Percentiles rank a stretch among this genome's conserved stretches.
Conservation (phyloP, 2,329 filamentous ascomycete genomes). For the Madurella fahalii region DNA sequence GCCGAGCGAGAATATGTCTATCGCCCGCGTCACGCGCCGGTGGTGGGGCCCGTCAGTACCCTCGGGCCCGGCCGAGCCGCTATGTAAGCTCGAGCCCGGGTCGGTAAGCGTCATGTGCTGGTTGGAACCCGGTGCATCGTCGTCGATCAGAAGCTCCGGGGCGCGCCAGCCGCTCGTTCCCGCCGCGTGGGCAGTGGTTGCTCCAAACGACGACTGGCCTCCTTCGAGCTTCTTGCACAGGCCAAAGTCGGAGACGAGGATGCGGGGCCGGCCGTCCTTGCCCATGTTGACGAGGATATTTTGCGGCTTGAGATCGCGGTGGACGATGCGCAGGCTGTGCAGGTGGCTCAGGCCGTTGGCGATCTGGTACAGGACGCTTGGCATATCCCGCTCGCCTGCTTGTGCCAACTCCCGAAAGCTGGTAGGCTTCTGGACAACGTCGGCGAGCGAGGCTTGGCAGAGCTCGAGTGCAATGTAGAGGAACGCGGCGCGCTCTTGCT, state of each 20-base stretch:
- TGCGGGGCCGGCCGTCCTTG: conserved; percentile 66
- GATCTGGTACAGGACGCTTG: conserved; percentile 80
- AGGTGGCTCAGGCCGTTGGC: conserved; percentile 84
- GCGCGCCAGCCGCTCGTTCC: conserved; percentile 96
- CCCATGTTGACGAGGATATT: conserved; percentile 85
- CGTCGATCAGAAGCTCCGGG: conserved; percentile 82
- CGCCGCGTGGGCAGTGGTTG: conserved; percentile 87
- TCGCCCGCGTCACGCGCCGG: conserved; percentile 86
- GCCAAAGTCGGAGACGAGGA: conserved; percentile 96
- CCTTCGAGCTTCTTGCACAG: conserved; percentile 96
- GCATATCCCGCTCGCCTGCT: conserved; percentile 70
- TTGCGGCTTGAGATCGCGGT: conserved; percentile 94
- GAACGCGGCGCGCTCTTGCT: conserved; percentile 83
- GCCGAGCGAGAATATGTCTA: conserved; percentile 95
- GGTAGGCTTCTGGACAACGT: conserved; percentile 75
- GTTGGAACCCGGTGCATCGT: conserved; percentile 55
- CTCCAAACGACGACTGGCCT: conserved; percentile 89
- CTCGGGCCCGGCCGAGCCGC: conserved; percentile 27
- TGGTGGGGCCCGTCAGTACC: conserved; percentile 52
- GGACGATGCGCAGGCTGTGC: conserved; percentile 88
- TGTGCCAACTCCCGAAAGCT: conserved; percentile 65
- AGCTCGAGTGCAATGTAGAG: conserved; percentile 94
- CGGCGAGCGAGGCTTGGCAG: conserved; percentile 88
- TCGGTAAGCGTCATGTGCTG: conserved; percentile 41
- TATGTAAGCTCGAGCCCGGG: conserved; percentile 54